A percentile compares a stretch with the other conserved stretches of the same genome.
These are phyloP conservation scores for Candida tropicalis DNA, from an alignment of 1,139 yeast genomes.

Conservation along the genomic window DNA sequence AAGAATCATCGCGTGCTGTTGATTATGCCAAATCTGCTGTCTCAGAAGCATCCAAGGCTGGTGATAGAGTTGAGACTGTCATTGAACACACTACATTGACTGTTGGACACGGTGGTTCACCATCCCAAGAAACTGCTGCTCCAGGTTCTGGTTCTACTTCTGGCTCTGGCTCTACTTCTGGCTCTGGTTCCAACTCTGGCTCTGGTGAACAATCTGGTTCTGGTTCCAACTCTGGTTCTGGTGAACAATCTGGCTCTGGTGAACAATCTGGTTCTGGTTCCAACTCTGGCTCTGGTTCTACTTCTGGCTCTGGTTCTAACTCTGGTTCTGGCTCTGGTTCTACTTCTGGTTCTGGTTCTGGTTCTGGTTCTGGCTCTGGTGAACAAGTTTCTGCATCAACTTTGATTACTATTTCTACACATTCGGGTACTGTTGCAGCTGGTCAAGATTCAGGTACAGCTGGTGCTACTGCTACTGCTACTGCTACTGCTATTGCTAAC, in stretches of 20 bases:
- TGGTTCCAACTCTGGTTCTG: not conserved
- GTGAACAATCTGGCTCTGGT: not conserved
- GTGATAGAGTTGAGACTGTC: slow-evolving; percentile 7
- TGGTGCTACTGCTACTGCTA: not conserved
- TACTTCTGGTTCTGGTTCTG: not conserved
- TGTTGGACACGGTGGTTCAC: slow-evolving; percentile 8
- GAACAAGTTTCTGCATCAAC: not conserved
- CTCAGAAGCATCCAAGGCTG: slow-evolving; percentile 12
- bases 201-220: not conserved
- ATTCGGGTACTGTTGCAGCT: not conserved
- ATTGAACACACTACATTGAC: not conserved
- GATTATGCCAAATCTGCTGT: slow-evolving; percentile 12
- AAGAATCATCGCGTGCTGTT: slow-evolving; percentile 9
- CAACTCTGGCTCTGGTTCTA: not conserved
- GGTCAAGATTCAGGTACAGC: slow-evolving; percentile 1
- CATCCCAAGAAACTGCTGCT: slow-evolving; percentile 2
- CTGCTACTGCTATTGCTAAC: slow-evolving; percentile 2
- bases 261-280: not conserved
- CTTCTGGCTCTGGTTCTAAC: not conserved
- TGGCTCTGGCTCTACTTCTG: not conserved
- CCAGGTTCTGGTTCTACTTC: not conserved
- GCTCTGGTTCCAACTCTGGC: not conserved
- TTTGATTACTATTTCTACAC: not conserved
- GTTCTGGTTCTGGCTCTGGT: not conserved
- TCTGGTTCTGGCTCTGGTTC: not conserved